Conservation (phyloP, 2,329 filamentous ascomycete genomes). For the Teratosphaeria viscida region DNA sequence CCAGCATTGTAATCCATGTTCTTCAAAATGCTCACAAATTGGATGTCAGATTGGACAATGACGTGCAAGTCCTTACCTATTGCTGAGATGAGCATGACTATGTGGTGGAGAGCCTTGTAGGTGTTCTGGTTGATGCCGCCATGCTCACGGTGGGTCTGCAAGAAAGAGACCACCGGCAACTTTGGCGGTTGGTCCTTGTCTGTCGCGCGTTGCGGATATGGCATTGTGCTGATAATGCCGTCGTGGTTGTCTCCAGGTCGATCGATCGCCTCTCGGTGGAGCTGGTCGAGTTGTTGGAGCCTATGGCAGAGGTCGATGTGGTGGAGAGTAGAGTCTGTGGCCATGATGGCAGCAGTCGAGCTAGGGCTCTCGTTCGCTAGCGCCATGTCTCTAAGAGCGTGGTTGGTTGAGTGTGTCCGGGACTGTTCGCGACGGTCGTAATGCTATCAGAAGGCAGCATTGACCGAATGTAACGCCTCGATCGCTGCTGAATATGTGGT, state of each 20-base stretch:
- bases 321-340: not conserved
- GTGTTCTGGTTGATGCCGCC: conserved; percentile 4
- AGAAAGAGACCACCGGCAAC: conserved; percentile 3
- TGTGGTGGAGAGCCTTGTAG: conserved; percentile 8
- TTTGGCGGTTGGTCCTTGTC: not conserved
- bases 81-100: conserved; percentile 7
- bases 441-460: not conserved
- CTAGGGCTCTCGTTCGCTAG: not conserved
- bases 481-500: not conserved
- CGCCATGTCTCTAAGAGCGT: not conserved
- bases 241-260: not conserved
- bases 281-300: not conserved
- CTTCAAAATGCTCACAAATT: not conserved
- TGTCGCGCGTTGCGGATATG: not conserved
- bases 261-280: not conserved
- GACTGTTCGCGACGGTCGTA: not conserved
- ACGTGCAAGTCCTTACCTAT: conserved; percentile 5
- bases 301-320: not conserved
- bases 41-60: not conserved
- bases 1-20: conserved; percentile 1
- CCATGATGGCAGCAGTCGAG: not conserved
- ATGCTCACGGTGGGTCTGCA: conserved; percentile 6
- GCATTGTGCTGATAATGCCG: not conserved
- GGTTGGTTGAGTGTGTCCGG: not conserved
- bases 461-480: not conserved